Percentiles rank a stretch among this genome's conserved stretches.
These are phyloP conservation scores for Thuja plicata DNA, from an alignment of 83 land plant species.

Conservation along the genomic window DNA sequence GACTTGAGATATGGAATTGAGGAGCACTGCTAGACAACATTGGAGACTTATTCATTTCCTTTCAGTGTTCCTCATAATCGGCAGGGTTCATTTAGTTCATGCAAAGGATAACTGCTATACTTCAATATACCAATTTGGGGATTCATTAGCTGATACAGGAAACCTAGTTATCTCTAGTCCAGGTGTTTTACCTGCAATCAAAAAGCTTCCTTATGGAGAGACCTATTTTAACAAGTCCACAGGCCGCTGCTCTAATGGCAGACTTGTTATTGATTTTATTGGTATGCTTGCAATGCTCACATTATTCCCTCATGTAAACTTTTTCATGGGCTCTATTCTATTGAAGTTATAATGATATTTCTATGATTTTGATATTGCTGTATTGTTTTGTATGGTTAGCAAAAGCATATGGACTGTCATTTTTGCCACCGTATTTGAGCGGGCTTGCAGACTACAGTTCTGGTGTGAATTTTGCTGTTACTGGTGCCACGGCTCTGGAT, in stretches of 20 bases:
- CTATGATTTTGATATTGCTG: not conserved
- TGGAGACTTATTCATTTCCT: not conserved
- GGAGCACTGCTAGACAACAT: not conserved
- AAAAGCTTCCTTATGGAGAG: conserved; percentile 20
- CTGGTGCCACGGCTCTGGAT: conserved; percentile 28
- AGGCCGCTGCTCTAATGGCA: conserved; percentile 23
- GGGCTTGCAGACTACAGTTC: not conserved
- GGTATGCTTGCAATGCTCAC: not conserved
- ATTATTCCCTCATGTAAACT: not conserved
- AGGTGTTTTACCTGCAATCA: not conserved
- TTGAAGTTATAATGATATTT: not conserved
- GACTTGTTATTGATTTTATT: conserved; percentile 23
- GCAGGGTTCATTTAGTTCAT: not conserved
- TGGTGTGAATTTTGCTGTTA: conserved; percentile 31
- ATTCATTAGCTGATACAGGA: conserved; percentile 30
- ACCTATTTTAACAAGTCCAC: conserved; percentile 14
- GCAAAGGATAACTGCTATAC: not conserved
- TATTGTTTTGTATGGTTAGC: conserved; percentile 17
- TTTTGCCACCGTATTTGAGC: conserved; percentile 22
- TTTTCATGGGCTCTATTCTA: not conserved
- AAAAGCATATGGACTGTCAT: conserved; percentile 16
- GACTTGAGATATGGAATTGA: not conserved
- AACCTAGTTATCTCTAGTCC: not conserved
- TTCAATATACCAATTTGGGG: conserved; percentile 19
- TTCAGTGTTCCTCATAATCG: not conserved